These are phyloP conservation scores for Pigoraptor vietnamica DNA, from an alignment of 78 protist species.

Conservation along the genomic window DNA sequence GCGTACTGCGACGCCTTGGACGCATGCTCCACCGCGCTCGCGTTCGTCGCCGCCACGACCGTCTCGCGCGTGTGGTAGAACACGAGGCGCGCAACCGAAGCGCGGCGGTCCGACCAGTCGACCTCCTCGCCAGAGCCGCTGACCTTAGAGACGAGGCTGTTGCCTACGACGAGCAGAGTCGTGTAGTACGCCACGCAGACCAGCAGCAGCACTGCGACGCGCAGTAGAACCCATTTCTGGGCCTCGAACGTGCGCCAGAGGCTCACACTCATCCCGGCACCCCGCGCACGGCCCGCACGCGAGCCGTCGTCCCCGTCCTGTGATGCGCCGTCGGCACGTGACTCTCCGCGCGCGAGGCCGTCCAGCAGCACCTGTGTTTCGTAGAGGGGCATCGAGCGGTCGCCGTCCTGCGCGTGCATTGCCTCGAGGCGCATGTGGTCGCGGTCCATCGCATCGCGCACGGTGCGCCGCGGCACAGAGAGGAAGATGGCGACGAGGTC, in stretches of 20 bases:
- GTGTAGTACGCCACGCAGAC: background rate
- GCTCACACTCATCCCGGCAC: background rate
- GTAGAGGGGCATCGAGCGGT: too few relatives aligned
- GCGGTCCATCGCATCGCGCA: background rate
- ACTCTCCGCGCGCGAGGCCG: too few relatives aligned
- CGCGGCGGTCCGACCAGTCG: background rate
- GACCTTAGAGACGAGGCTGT: background rate
- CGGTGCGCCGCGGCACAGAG: background rate
- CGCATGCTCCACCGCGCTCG: background rate
- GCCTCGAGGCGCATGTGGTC: background rate
- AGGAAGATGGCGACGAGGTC: background rate
- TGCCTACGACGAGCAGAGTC: background rate
- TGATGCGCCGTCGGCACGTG: background rate
- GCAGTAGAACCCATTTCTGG: background rate
- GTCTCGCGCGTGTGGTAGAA: background rate
- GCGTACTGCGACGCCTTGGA: background rate
- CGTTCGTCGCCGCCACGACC: background rate
- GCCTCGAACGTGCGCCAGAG: background rate
- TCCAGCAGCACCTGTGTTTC: background rate
- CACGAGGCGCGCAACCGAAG: background rate
- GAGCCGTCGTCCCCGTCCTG: background rate
- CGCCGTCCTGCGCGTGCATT: background rate
- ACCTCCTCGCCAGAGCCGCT: background rate
- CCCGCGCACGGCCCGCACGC: background rate
- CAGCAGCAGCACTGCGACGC: background rate